phyloP scores from a whole-genome alignment of 2,329 filamentous ascomycete species.

The Davidsoniella eucalypti region DNA sequence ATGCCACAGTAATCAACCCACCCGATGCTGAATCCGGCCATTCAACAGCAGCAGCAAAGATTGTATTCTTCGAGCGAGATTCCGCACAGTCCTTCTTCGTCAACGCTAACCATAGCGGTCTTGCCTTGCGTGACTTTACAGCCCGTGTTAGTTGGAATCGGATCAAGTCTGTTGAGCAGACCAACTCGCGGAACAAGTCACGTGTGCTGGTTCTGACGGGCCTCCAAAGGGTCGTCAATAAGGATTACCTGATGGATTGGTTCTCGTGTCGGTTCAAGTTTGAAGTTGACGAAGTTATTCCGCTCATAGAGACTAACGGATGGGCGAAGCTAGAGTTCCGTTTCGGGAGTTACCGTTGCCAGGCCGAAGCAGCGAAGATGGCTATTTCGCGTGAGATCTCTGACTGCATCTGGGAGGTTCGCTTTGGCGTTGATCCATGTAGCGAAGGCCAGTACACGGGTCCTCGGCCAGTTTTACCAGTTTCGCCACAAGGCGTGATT shows the following conservation, averaged over 20 bases:
- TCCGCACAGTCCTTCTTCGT: constrained; percentile 23
- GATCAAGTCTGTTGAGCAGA: constrained; percentile 24
- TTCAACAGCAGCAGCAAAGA: constrained; percentile 27
- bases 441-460: not conserved
- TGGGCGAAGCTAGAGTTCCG: constrained; percentile 29
- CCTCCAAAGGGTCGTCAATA: constrained; percentile 27
- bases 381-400: constrained; percentile 16
- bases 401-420: constrained; percentile 10
- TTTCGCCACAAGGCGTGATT: not conserved
- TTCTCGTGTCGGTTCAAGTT: constrained; percentile 29
- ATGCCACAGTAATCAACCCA: constrained; percentile 33
- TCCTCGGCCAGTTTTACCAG: too few relatives aligned
- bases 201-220: constrained; percentile 36
- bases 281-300: constrained; percentile 28
- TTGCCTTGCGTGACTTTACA: constrained; percentile 22
- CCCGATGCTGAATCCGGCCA: constrained; percentile 23
- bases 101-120: constrained; percentile 16
- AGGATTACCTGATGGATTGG: constrained; percentile 22
- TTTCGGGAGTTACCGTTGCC: constrained; percentile 39
- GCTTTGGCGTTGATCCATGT: constrained; percentile 12
- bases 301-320: constrained; percentile 17
- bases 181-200: constrained; percentile 20
- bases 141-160: constrained; percentile 31
- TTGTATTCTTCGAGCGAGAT: constrained; percentile 30
- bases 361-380: constrained; percentile 33